Evolutionary conservation across 2,329 filamentous ascomycete species (phyloP).

Genomic region (Talaromyces piceae): DNA sequence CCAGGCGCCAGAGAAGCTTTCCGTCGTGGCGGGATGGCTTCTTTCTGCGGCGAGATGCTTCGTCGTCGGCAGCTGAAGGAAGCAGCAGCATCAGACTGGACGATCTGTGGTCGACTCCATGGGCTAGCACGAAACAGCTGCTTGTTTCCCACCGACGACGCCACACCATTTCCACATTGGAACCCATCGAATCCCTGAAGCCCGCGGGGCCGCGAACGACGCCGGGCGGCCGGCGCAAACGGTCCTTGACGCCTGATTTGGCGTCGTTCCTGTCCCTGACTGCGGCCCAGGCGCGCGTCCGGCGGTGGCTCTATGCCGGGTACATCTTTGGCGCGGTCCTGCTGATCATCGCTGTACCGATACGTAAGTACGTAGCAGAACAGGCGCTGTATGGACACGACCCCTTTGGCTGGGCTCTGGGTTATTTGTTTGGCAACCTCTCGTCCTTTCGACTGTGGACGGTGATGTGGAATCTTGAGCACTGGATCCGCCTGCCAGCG

Average conservation of each 20-base stretch:
- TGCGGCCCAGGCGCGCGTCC: conserved; percentile 62
- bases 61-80: conserved; percentile 16
- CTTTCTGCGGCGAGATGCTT: conserved; percentile 4
- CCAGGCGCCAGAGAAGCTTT: conserved; percentile 11
- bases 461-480: conserved; percentile 58
- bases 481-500: conserved; percentile 66
- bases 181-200: conserved; percentile 19
- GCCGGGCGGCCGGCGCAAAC: conserved; percentile 58
- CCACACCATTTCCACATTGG: conserved; percentile 48
- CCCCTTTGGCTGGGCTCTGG: conserved; percentile 84
- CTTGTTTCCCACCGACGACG: conserved; percentile 21
- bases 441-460: conserved; percentile 64
- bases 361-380: conserved; percentile 61
- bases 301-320: conserved; percentile 76
- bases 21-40: conserved; percentile 8
- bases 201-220: conserved; percentile 38
- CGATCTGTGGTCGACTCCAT: conserved; percentile 16
- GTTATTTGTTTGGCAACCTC: conserved; percentile 79
- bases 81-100: conserved; percentile 16
- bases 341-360: conserved; percentile 58
- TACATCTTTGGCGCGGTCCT: conserved; percentile 68
- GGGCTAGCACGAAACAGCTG: conserved; percentile 14
- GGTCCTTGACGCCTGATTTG: conserved; percentile 56
- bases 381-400: conserved; percentile 66
- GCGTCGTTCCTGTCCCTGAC: conserved; percentile 76